Base-by-base conservation (phyloP, 495 filamentous ascomycete genomes). In the Aspergillus bertholletiae region DNA sequence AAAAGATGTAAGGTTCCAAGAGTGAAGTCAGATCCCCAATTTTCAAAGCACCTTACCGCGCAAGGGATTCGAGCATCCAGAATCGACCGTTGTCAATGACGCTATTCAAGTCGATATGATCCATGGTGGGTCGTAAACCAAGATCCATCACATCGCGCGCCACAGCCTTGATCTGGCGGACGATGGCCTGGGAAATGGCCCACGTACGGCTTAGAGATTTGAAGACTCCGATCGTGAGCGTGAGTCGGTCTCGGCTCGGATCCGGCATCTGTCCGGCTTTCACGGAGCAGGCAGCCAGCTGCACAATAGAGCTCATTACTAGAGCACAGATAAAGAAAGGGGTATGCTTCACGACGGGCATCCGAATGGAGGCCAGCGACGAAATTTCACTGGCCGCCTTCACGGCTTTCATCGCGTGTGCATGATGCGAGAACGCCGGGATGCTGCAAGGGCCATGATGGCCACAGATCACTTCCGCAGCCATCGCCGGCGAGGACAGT, bases 301-400 rank as follows among this genome's bases (percentile, higher is more conserved):
- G 80, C 5, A 84, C 80, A 21, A 84, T 79, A 5, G 80, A 80
- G 53, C 75, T 80, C 59, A 85, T 65, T 22, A 80, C 76, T 20
- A 95, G 74, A 15, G 90, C 84, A 65, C 90, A 96, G 22, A 87
- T 91, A 74, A 96, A 92, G 71, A 96, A 92, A 21, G 92, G 90
- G 2, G 89, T 92, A 73, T 96, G 90, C 47, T 81, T 84, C 9
- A 84, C 74, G 5, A 93, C 77, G 0, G 88, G 80, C 21, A 84
- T 78, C 13, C 89, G 87, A 43, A 93, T 85, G 15, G 88, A 87
- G 21, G 92, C 85, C 54, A 96, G 83, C 44, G 84, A 82, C 18
- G 84, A 87, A 53, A 96, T 84, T 39, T 88, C 84, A 60, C 85
- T 85, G 6, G 92, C 89, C 0, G 88, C 88, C 23, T 81, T 83